These are phyloP conservation scores for Cryptosporidium viatorum DNA, from an alignment of 169 alveolate species.

Conservation along the genomic window DNA sequence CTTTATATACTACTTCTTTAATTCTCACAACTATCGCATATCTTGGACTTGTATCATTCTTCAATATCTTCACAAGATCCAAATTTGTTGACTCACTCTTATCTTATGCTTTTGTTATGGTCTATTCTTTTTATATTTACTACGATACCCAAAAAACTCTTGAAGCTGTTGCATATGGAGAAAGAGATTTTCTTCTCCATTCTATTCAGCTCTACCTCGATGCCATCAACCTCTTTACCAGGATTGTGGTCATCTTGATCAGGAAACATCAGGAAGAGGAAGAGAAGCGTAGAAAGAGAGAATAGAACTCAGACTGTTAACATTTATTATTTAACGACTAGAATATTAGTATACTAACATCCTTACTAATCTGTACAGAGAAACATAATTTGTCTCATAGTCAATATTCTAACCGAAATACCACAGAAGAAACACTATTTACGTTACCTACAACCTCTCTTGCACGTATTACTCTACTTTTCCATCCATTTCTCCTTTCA, in stretches of 20 bases:
- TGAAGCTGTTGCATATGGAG: conserved; percentile 52
- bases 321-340: background rate
- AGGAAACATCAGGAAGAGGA: conserved; percentile 62
- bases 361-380: background rate
- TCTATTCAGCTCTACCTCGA: conserved; percentile 62
- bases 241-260: conserved; percentile 19
- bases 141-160: conserved; percentile 70
- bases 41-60: conserved; percentile 64
- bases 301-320: background rate
- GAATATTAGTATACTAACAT: background rate
- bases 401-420: background rate
- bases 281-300: conserved; percentile 31
- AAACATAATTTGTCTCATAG: background rate
- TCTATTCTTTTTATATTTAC: conserved; percentile 54
- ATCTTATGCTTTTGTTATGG: conserved; percentile 57
- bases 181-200: conserved; percentile 62
- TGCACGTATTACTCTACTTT: background rate
- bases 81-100: conserved; percentile 39
- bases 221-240: conserved; percentile 47
- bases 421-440: background rate
- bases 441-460: background rate
- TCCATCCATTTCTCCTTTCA: background rate
- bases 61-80: conserved; percentile 54
- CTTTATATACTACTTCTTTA: conserved; percentile 32
- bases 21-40: conserved; percentile 59